A percentile compares a stretch with the other conserved stretches of the same genome.
phyloP scores from a whole-genome alignment of 2,329 filamentous ascomycete genomes.

The Calonectria pteridis region DNA sequence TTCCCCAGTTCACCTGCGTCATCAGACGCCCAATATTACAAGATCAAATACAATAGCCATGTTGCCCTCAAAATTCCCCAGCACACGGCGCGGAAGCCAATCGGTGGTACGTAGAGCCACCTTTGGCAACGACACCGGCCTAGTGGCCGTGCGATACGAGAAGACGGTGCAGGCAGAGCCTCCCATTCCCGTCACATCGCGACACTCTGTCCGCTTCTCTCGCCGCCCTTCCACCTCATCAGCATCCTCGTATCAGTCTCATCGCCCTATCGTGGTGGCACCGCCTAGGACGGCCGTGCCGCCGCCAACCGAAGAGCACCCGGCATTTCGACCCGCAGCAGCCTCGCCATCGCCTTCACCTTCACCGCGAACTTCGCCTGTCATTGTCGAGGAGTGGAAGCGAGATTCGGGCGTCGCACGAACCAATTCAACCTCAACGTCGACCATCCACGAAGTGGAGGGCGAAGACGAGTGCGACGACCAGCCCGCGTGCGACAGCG shows the following conservation, averaged over 20 bases:
- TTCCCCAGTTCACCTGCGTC: constrained; percentile 18
- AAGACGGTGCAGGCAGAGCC: constrained; percentile 69
- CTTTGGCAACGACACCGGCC: constrained; percentile 61
- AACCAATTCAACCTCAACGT: constrained; percentile 53
- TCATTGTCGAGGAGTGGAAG: constrained; percentile 59
- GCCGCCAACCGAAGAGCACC: constrained; percentile 65
- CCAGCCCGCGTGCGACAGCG: constrained; percentile 31
- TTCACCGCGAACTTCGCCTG: constrained; percentile 38
- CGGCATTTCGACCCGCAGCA: constrained; percentile 57
- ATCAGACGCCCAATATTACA: constrained; percentile 19
- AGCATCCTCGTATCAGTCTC: constrained; percentile 38
- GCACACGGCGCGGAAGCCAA: constrained; percentile 57
- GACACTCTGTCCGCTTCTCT: constrained; percentile 53
- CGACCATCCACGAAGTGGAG: constrained; percentile 55
- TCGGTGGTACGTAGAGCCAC: constrained; percentile 49
- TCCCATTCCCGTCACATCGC: constrained; percentile 66
- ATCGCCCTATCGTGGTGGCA: constrained; percentile 48
- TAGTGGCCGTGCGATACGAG: constrained; percentile 72
- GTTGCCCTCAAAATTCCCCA: constrained; percentile 57
- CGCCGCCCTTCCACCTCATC: constrained; percentile 42
- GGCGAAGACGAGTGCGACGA: constrained; percentile 53
- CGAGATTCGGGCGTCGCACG: constrained; percentile 68
- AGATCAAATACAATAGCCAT: constrained; percentile 34
- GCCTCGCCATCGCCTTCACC: constrained; percentile 34
- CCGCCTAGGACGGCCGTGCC: constrained; percentile 50